phyloP scores from a whole-genome alignment of 306 rosid species.

The Amphicarpaea edgeworthii region DNA sequence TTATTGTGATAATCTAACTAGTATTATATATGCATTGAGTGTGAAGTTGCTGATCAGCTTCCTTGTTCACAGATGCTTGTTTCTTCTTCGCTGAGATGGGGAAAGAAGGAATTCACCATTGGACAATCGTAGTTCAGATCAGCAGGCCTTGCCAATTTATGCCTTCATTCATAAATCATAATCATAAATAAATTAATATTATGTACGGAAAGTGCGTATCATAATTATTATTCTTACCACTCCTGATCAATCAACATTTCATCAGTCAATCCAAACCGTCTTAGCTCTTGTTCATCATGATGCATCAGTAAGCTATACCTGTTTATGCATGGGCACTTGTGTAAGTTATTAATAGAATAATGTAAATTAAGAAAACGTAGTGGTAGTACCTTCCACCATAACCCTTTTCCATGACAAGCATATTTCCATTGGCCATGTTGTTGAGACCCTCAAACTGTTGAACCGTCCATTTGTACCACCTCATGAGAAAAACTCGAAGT shows the following conservation, averaged over 20 bases:
- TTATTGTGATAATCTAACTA: neutral
- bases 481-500: constrained; percentile 86
- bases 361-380: neutral
- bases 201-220: too few species aligned
- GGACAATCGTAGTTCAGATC: constrained; percentile 91
- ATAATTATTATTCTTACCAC: constrained; percentile 62
- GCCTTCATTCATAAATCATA: too few species aligned
- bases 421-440: constrained; percentile 70
- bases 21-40: neutral
- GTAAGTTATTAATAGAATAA: neutral
- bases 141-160: constrained; percentile 77
- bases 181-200: too few species aligned
- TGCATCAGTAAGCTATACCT: constrained; percentile 79
- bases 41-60: neutral
- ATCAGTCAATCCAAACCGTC: constrained; percentile 79
- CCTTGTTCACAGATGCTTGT: neutral
- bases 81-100: constrained; percentile 65
- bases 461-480: constrained; percentile 96
- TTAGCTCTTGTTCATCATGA: constrained; percentile 73
- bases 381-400: constrained; percentile 86
- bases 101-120: constrained; percentile 80
- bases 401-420: constrained; percentile 85
- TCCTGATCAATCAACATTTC: constrained; percentile 88
- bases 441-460: constrained; percentile 73
- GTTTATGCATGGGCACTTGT: too few species aligned